Percentiles rank a stretch among this genome's conserved stretches.
phyloP scores from a whole-genome alignment of 2,329 filamentous ascomycete species.

The Fusarium coffeatum region DNA sequence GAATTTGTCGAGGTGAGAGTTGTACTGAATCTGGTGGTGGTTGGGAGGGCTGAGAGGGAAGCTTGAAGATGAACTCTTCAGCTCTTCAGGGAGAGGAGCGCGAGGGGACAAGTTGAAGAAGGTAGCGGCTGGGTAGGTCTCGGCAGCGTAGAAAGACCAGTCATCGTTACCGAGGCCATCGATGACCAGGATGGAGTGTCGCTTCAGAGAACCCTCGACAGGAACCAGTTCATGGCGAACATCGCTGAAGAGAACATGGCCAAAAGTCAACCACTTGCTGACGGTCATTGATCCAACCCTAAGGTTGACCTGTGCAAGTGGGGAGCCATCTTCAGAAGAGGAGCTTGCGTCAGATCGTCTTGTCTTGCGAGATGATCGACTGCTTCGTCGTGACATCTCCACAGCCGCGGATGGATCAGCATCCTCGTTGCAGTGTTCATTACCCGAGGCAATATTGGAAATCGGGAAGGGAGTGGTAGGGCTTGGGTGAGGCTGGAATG shows the following conservation, averaged over 20 bases:
- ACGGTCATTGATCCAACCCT: constrained; percentile 85
- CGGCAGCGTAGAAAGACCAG: constrained; percentile 87
- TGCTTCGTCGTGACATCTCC: constrained; percentile 47
- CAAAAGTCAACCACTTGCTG: constrained; percentile 88
- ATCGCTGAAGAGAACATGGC: constrained; percentile 84
- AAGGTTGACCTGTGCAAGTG: constrained; percentile 78
- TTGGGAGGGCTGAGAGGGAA: constrained; percentile 72
- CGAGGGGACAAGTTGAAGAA: constrained; percentile 81
- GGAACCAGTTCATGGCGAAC: constrained; percentile 75
- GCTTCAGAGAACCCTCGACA: constrained; percentile 53
- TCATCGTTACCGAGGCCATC: constrained; percentile 89
- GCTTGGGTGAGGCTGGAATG: constrained; percentile 57
- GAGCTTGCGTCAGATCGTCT: constrained; percentile 60
- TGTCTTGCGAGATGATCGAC: constrained; percentile 48
- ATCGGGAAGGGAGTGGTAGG: constrained; percentile 59
- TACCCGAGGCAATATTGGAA: constrained; percentile 53
- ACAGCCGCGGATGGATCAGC: constrained; percentile 44
- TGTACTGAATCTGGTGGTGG: constrained; percentile 79
- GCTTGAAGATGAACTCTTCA: constrained; percentile 55
- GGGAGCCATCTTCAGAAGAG: constrained; percentile 68
- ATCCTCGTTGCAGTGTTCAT: constrained; percentile 40
- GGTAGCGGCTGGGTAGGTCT: constrained; percentile 79
- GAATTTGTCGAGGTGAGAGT: constrained; percentile 71
- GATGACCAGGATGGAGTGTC: constrained; percentile 76
- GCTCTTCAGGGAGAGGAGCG: constrained; percentile 61